Evolutionary conservation across 2,329 filamentous ascomycete genomes (phyloP), one percentile per base, ranked within the genome.

Genomic region (Fusarium pininemorale): DNA sequence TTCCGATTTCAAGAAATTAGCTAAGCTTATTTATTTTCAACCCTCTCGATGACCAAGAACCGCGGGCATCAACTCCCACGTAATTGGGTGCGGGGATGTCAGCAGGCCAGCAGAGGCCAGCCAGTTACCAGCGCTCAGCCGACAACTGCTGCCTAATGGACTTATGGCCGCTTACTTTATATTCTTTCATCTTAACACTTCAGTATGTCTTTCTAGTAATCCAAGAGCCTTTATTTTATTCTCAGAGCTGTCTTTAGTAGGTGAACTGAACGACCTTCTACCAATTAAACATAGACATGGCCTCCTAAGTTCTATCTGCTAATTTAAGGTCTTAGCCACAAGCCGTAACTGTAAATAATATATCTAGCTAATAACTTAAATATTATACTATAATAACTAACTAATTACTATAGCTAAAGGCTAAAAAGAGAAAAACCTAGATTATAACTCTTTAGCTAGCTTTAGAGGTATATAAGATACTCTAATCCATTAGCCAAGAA

Each of bases 21-120:
- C 6, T 18, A 18, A 18, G n/a, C n/a, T 44, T 12, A 24, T 26
- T 44, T 0, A 10, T 18, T 24, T 44, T 18, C 4, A 44, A 44
- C 15, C 15, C 5, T 2, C 9, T 44, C 6, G 1, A 44, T 18
- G 0, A 0, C 5, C 3, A 7, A 44, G 0, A 9, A 12, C 16
- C 8, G 4, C 4, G 7, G 4, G 2, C 5, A 28, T 47, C 4
- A 14, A 28, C 4, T 14, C 5, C 7, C 5, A 0, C 18, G 0
- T 20, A 7, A 45, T 26, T 47, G 24, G 44, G 44, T 1, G 12
- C 1, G 4, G 20, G 24, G 18, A 28, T 3, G 18, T 15, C 44
- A 47, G 44, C 18, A 28, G 12, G 18, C 7, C 24, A 26, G 12
- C 18, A 20, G 5, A 14, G 18, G 4, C 7, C 12, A 28, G 24